Conservation (phyloP, 179 eudicot species). For the Corrigiola litoralis region DNA sequence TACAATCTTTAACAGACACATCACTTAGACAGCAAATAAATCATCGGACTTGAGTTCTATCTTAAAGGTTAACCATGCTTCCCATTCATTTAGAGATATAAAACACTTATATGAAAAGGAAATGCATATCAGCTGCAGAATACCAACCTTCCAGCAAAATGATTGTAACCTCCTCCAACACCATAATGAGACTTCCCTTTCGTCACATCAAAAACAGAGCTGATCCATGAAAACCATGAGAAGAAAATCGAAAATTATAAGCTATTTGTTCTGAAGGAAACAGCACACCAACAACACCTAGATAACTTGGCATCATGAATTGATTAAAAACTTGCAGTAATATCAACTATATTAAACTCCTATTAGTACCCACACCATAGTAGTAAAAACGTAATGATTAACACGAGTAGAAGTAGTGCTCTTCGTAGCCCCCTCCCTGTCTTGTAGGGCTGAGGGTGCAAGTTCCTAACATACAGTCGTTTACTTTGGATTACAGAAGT, state of each 20-base stretch:
- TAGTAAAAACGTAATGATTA: no score
- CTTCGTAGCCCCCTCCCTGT: background rate
- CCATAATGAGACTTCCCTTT: conserved; percentile 94
- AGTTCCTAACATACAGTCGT: no score
- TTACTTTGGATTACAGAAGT: no score
- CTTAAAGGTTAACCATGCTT: background rate
- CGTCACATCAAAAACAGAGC: conserved; percentile 91
- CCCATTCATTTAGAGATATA: background rate
- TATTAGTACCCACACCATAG: no score
- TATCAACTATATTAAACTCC: no score
- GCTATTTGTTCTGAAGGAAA: background rate
- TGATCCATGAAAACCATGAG: conserved; percentile 26
- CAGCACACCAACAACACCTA: background rate
- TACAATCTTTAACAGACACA: no score
- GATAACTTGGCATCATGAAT: background rate
- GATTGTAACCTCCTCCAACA: conserved; percentile 76
- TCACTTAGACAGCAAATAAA: no score
- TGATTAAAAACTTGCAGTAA: background rate
- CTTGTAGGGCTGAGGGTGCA: no score
- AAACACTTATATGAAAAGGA: background rate
- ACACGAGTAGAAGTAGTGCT: no score
- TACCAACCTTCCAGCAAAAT: conserved; percentile 84
- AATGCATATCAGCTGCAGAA: background rate
- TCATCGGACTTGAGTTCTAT: no score
- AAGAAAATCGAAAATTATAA: background rate